Conservation (phyloP, 1,284 basidiomycete genomes). For the Psilocybe mexicana region DNA sequence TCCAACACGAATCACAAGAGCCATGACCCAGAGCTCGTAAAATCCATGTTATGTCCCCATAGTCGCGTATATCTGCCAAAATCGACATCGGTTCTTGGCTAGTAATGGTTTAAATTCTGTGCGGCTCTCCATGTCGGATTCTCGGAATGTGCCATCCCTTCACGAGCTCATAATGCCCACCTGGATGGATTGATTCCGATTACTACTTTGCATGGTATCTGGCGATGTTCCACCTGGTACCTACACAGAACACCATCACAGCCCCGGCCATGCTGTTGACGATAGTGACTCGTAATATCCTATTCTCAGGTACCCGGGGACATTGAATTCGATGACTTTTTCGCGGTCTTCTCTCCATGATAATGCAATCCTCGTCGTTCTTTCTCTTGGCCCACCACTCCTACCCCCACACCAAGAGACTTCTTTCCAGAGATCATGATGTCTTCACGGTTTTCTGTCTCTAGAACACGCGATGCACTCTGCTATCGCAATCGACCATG, state of each 20-base stretch:
- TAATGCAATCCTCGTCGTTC: not conserved
- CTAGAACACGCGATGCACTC: not conserved
- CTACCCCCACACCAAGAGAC: not conserved
- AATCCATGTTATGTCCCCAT: too few species aligned
- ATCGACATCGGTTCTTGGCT: too few species aligned
- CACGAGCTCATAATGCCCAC: not conserved
- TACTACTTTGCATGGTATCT: not conserved
- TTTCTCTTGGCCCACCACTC: not conserved
- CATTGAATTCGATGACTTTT: not conserved
- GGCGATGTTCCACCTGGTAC: not conserved
- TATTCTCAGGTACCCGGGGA: not conserved
- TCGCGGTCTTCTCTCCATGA: not conserved
- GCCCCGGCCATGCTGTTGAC: not conserved
- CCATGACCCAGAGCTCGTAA: too few species aligned
- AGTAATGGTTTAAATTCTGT: too few species aligned
- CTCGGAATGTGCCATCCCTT: not conserved
- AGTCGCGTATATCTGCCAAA: too few species aligned
- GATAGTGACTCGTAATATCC: not conserved
- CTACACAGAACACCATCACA: too few species aligned
- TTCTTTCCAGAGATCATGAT: not conserved
- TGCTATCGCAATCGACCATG: constrained; percentile 1
- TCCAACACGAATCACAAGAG: too few species aligned
- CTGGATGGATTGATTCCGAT: not conserved
- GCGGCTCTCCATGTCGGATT: not conserved
- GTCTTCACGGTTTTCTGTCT: not conserved